phyloP scores from a whole-genome alignment of 2,329 filamentous ascomycete species.

The Aureobasidium melanogenum region DNA sequence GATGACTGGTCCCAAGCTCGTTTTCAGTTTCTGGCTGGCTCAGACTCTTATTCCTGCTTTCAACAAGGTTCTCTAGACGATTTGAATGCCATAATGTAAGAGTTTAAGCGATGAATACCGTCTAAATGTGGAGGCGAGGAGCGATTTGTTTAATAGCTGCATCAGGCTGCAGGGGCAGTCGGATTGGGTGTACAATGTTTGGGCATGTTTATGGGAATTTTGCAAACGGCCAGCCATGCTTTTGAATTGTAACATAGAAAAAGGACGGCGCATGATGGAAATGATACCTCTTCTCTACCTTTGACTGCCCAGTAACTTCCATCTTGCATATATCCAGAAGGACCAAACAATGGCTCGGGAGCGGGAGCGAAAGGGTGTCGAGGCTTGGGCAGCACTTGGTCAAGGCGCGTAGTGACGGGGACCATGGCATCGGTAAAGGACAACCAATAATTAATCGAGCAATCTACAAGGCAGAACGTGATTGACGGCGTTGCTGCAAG shows the following conservation, averaged over 20 bases:
- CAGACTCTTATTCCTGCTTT: slow-evolving; percentile 97
- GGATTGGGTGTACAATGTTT: not conserved
- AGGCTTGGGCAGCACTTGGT: not conserved
- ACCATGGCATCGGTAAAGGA: not conserved
- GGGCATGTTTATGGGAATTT: slow-evolving; percentile 5
- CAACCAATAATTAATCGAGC: slow-evolving; percentile 2
- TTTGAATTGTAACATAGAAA: slow-evolving; percentile 9
- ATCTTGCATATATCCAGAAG: not conserved
- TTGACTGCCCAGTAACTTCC: not conserved
- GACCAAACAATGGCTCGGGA: not conserved
- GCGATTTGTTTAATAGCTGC: not conserved
- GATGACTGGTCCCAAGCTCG: slow-evolving; percentile 98
- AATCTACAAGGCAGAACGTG: slow-evolving; percentile 5
- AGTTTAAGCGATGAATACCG: not conserved
- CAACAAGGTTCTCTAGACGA: slow-evolving; percentile 51
- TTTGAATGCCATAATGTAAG: not conserved
- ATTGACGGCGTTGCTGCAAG: not conserved
- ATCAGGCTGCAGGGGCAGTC: not conserved
- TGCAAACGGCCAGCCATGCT: not conserved
- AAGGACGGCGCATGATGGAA: slow-evolving; percentile 8
- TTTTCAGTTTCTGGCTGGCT: slow-evolving; percentile 99
- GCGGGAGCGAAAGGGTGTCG: not conserved
- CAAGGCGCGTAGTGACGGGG: not conserved
- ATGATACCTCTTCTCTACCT: slow-evolving; percentile 13
- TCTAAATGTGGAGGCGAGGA: not conserved